A percentile compares a stretch with the other conserved stretches of the same genome.
phyloP scores from a whole-genome alignment of 345 rosid species.

The Carallia brachiata region DNA sequence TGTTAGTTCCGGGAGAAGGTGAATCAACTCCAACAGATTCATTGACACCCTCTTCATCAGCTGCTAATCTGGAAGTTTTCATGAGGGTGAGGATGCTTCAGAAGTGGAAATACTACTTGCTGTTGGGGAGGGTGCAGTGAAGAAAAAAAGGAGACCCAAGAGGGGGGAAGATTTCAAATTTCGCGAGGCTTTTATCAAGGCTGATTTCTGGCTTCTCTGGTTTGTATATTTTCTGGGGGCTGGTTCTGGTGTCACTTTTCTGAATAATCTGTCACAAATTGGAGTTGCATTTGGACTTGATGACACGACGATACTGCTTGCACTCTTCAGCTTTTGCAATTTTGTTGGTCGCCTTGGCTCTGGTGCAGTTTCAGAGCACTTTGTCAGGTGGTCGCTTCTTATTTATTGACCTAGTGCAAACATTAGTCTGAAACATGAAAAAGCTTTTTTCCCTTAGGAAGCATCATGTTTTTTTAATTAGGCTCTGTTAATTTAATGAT shows the following conservation, averaged over 20 bases:
- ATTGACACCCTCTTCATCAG: constrained; percentile 66
- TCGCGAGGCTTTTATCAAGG: constrained; percentile 73
- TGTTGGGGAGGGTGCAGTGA: constrained; percentile 76
- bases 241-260: constrained; percentile 86
- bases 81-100: constrained; percentile 45
- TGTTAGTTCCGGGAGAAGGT: constrained; percentile 44
- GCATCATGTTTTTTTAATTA: background rate
- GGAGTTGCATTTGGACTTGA: constrained; percentile 70
- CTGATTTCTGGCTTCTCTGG: constrained; percentile 99
- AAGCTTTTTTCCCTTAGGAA: background rate
- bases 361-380: constrained; percentile 86
- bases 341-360: constrained; percentile 84
- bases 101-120: constrained; percentile 71
- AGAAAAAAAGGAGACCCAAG: constrained; percentile 68
- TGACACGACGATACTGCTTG: constrained; percentile 67
- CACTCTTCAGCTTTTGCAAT: constrained; percentile 81
- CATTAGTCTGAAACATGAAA: constrained; percentile 1
- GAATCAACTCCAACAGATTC: constrained; percentile 41
- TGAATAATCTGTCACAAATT: constrained; percentile 94
- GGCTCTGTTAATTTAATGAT: no score
- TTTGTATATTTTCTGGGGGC: constrained; percentile 73
- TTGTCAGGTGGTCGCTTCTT: constrained; percentile 56
- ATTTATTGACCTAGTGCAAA: background rate
- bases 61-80: constrained; percentile 60
- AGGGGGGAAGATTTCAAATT: constrained; percentile 86